phyloP scores from a whole-genome alignment of 371 early-diverging fungal species.

The Blakeslea trispora region DNA sequence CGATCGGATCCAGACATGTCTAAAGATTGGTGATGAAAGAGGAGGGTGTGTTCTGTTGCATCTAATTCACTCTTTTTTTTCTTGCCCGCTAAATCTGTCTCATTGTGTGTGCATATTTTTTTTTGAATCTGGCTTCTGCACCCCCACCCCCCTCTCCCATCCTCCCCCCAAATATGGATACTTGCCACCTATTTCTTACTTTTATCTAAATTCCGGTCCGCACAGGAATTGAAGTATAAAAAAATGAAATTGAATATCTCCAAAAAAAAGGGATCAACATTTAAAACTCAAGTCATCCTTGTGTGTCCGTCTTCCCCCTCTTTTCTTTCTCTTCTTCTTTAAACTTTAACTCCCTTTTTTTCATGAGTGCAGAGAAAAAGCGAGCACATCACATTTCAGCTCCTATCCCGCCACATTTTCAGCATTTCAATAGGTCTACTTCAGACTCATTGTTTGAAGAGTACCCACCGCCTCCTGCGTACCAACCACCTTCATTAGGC shows the following conservation, averaged over 20 bases:
- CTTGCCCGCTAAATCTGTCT: too few species aligned
- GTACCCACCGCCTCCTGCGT: slow-evolving; percentile 25
- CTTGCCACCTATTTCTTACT: too few species aligned
- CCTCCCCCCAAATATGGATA: too few species aligned
- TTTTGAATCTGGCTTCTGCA: too few species aligned
- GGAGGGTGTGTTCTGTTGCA: slow-evolving; percentile 13
- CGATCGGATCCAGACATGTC: slow-evolving; percentile 33
- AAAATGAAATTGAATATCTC: not conserved
- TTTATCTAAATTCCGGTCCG: slow-evolving; percentile 9
- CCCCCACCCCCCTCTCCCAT: slow-evolving; percentile 2
- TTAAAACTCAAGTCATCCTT: too few species aligned
- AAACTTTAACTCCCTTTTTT: not conserved
- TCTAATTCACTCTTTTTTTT: slow-evolving; percentile 4
- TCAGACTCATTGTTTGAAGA: slow-evolving; percentile 23
- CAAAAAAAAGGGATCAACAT: not conserved
- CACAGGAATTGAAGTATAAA: too few species aligned
- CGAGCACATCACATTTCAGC: slow-evolving; percentile 25
- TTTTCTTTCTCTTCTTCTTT: slow-evolving; percentile 1
- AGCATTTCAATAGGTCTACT: slow-evolving; percentile 9
- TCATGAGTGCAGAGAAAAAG: slow-evolving; percentile 9
- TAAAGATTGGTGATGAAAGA: slow-evolving; percentile 27
- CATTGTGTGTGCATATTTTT: too few species aligned
- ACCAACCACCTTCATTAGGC: slow-evolving; percentile 17
- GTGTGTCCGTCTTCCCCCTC: not conserved
- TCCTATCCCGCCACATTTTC: slow-evolving; percentile 19